Conservation (phyloP, 1,284 basidiomycete genomes). For the Papiliotrema laurentii region DNA sequence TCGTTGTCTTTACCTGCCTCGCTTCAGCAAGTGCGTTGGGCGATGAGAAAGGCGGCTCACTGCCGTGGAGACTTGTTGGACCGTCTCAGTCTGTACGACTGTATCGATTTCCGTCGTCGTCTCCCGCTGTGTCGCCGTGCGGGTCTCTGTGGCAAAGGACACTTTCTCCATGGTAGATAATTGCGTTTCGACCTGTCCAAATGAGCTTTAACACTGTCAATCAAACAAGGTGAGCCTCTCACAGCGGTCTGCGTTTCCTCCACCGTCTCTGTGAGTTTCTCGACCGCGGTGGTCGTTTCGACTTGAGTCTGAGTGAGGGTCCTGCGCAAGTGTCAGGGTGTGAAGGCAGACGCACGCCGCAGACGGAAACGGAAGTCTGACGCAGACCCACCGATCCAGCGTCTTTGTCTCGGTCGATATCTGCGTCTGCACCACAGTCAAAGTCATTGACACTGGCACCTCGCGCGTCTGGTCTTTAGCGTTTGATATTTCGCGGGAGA, state of each 20-base stretch:
- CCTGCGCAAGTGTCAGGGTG: constrained; percentile 1
- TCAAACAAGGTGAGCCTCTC: background rate
- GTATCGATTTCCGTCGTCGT: constrained; percentile 6
- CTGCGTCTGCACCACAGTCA: constrained; percentile 6
- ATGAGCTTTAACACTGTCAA: background rate
- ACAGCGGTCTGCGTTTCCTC: constrained; percentile 1
- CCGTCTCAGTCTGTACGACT: constrained; percentile 1
- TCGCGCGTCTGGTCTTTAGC: background rate
- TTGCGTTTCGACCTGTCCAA: background rate
- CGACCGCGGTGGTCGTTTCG: background rate
- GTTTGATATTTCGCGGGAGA: background rate
- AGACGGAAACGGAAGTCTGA: background rate
- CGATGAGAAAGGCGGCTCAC: background rate
- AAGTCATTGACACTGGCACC: constrained; percentile 7
- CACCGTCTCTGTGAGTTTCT: background rate
- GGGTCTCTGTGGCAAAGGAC: no score
- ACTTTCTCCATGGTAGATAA: background rate
- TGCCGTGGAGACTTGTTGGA: background rate
- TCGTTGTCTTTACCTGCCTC: constrained; percentile 1
- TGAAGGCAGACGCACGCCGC: background rate
- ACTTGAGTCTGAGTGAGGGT: constrained; percentile 4
- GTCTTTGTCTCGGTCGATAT: constrained; percentile 6
- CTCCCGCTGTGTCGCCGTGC: constrained; percentile 3
- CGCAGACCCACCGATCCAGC: constrained; percentile 3
- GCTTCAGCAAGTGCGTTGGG: background rate